These are phyloP conservation scores for Macrophomina tecta DNA, from an alignment of 2,329 filamentous ascomycete genomes.

Conservation along the genomic window DNA sequence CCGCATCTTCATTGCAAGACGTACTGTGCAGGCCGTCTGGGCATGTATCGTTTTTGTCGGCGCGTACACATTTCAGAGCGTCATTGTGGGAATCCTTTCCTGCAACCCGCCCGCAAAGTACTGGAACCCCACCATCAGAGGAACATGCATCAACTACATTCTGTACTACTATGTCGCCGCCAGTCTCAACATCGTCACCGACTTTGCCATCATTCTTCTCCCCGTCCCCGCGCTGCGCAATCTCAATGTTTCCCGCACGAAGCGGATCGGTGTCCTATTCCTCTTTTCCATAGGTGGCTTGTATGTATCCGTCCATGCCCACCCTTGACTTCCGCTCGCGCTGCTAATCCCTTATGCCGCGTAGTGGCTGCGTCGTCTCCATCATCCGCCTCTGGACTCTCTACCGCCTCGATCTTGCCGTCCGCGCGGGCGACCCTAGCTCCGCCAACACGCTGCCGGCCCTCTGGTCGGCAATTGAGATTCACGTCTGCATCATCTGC, in stretches of 20 bases:
- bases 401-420: slow-evolving; percentile 12
- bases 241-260: slow-evolving; percentile 2
- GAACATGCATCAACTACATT: slow-evolving; percentile 3
- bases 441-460: slow-evolving; percentile 9
- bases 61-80: background rate
- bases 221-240: slow-evolving; percentile 11
- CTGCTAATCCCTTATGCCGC: too few species aligned
- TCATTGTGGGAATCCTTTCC: slow-evolving; percentile 34
- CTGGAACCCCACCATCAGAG: slow-evolving; percentile 33
- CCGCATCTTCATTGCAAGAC: slow-evolving; percentile 36
- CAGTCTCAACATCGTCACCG: slow-evolving; percentile 12
- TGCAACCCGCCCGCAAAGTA: slow-evolving; percentile 37
- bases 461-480: slow-evolving; percentile 15
- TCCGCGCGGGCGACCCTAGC: background rate
- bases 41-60: slow-evolving; percentile 30
- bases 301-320: background rate
- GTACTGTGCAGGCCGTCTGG: slow-evolving; percentile 34
- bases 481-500: slow-evolving; percentile 33
- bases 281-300: slow-evolving; percentile 21
- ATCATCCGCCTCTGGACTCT: slow-evolving; percentile 30
- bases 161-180: slow-evolving; percentile 13
- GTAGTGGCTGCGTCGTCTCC: slow-evolving; percentile 18
- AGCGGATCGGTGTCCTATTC: slow-evolving; percentile 7
- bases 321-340: too few species aligned
- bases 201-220: slow-evolving; percentile 16